phyloP scores from a whole-genome alignment of 2,329 filamentous ascomycete genomes.

The Mycosphaerella arachidis region DNA sequence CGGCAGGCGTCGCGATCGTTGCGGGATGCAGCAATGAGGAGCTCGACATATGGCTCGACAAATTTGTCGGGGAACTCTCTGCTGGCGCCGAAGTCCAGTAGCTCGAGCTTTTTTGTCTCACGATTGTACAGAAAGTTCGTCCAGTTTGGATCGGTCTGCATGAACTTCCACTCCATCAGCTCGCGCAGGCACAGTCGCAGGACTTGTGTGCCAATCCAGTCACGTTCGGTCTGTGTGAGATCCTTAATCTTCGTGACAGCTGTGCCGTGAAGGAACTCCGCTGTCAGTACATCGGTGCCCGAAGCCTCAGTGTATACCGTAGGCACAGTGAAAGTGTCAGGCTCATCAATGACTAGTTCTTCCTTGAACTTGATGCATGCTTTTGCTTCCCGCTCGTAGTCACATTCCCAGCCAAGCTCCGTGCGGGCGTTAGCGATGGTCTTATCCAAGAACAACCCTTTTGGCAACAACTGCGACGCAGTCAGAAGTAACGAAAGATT shows the following conservation, averaged over 20 bases:
- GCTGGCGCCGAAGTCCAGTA: constrained; percentile 92
- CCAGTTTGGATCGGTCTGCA: constrained; percentile 99
- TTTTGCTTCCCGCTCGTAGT: constrained; percentile 84
- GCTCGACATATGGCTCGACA: constrained; percentile 70
- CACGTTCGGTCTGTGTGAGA: constrained; percentile 76
- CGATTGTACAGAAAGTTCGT: constrained; percentile 95
- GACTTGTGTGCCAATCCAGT: constrained; percentile 96
- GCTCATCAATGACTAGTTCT: constrained; percentile 69
- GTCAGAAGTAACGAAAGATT: constrained; percentile 88
- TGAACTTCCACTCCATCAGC: constrained; percentile 91
- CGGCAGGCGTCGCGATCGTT: constrained; percentile 32
- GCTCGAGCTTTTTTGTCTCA: constrained; percentile 63
- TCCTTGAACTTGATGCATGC: constrained; percentile 69
- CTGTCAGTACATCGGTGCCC: constrained; percentile 82
- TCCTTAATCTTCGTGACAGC: constrained; percentile 73
- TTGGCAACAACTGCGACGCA: constrained; percentile 83
- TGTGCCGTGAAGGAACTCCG: constrained; percentile 82
- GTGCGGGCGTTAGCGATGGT: constrained; percentile 92
- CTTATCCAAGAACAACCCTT: constrained; percentile 89
- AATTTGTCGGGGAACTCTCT: constrained; percentile 79
- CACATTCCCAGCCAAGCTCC: constrained; percentile 94
- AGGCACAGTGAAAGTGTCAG: constrained; percentile 73
- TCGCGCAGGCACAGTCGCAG: constrained; percentile 87
- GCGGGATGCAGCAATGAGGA: constrained; percentile 74
- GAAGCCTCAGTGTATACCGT: constrained; percentile 72